Evolutionary conservation across 768 basidiomycete genomes (phyloP), one percentile per base, ranked within the genome.

Genomic region (Holtermanniella nyarrowii): DNA sequence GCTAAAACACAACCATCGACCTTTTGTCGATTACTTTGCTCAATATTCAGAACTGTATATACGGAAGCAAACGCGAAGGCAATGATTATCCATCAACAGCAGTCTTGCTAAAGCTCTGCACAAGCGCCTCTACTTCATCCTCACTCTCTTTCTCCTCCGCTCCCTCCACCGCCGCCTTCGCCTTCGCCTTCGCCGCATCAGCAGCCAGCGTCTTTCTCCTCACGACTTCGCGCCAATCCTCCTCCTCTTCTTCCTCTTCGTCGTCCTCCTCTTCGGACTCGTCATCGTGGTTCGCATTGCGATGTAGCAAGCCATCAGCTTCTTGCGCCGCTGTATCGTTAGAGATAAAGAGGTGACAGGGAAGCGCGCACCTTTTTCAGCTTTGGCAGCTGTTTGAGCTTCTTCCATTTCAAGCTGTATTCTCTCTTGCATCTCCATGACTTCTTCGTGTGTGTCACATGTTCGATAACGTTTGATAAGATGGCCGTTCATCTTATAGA

Each of bases 401-500:
- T 65, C 62, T n/a, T 68, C 64, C 57, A 70, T 65, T 54, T 73
- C 72, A 43, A 46, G 31, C 56, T 70, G 70, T 27, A 73, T 66
- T 23, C 41, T 37, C 44, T 70, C 70, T 49, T 68, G 69, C 70
- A 70, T 70, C n/a, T 49, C 64, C 40, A 54, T 49, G 1, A 73
- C 58, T 21, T 73, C 70, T 48, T 68, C 66, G 5, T 64, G 55
- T 10, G 66, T 79, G 1, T 65, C 72, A 63, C 91, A 96, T 27
- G 76, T 82, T 55, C 78, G 76, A 66, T 99, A 99, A 44, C 77
- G 78, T 50, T 85, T 79, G 48, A 99, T 73, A 53, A 84, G 81
- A 2, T 74, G 57, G 42, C 77, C 73, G 68, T 99, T 99, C 48
- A 99, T 82, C 49, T 81, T 76, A 74, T 79, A 86, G 72, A 97